Base-by-base conservation (phyloP, 306 rosid species). In the Prosopis cineraria region DNA sequence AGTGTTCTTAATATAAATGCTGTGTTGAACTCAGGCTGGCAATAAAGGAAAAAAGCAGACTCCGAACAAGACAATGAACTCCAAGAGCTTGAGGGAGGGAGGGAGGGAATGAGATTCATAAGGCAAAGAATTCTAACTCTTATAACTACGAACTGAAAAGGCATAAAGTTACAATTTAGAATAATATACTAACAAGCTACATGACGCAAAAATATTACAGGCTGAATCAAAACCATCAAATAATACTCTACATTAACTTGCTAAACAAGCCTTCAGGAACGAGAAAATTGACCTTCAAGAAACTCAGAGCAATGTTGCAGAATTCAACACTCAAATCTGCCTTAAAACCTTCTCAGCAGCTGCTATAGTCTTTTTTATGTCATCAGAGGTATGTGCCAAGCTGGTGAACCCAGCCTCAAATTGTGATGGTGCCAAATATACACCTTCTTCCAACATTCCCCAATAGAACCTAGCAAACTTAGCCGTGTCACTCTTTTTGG, bases 361-460 rank as follows among this genome's bases (percentile, higher is more conserved):
- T 6, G 98, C 98, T 75, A 93, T 89, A 0, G 99, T 95, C 59
- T 88, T 87, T 68, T 93, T 86, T 13, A 95, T 90, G 84, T 95
- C 99, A 43, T 87, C 93, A 27, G 90, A 68, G 71, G 91, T 76
- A 75, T 90, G 99, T 1, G 99, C 97, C 89, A 96, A 89, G 84
- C 97, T 96, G 43, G 99, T 96, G 80, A 93, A 91, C 31, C 99
- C 99, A 70, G 98, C 98, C 84, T 96, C 99, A 78, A 93, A 96
- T 87, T 93, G 98, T 14, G 96, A 91, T 56, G 99, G 99, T 68
- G 99, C 99, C 53, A 91, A 86, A 75, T 96, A 96, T 7, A 95
- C 96, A 34, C 98, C 99, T 88, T 95, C 96, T 41, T 88, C 97
- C 84, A 95, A 78, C 98, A 95, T 88, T 69, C 91, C 98, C 89